Conservation (phyloP, 2,329 filamentous ascomycete species). For the Zelopaecilomyces penicillatus region DNA sequence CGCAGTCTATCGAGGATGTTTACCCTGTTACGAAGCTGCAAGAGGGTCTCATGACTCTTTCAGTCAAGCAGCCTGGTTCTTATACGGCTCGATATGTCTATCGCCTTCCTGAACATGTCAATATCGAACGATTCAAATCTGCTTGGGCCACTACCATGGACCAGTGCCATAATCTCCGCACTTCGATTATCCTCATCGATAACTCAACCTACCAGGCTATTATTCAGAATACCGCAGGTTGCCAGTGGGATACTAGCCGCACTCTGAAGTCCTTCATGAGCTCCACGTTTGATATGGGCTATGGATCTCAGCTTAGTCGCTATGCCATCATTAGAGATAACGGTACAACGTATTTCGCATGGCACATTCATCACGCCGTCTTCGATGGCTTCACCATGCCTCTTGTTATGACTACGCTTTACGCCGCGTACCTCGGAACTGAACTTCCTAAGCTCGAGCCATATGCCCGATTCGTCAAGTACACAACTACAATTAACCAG, state of each 20-base stretch:
- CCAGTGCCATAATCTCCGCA: constrained; percentile 4
- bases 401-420: constrained; percentile 1
- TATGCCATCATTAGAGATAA: constrained; percentile 7
- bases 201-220: background rate
- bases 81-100: constrained; percentile 6
- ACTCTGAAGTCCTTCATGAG: background rate
- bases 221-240: background rate
- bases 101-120: constrained; percentile 3
- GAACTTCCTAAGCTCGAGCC: constrained; percentile 11
- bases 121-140: constrained; percentile 1
- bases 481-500: constrained; percentile 2
- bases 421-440: constrained; percentile 1
- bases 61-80: constrained; percentile 6
- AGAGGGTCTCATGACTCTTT: constrained; percentile 3
- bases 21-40: constrained; percentile 6
- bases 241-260: too few relatives aligned
- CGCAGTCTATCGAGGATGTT: constrained; percentile 4
- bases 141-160: constrained; percentile 6
- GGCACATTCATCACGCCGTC: constrained; percentile 5
- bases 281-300: constrained; percentile 5
- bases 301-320: constrained; percentile 10
- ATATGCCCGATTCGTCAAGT: constrained; percentile 7
- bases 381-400: constrained; percentile 6
- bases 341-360: background rate
- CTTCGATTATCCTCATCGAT: constrained; percentile 6